A percentile compares a stretch with the other conserved stretches of the same genome.
Conservation (phyloP, 108 stramenopile species). For the Mediolabrus comicus region DNA sequence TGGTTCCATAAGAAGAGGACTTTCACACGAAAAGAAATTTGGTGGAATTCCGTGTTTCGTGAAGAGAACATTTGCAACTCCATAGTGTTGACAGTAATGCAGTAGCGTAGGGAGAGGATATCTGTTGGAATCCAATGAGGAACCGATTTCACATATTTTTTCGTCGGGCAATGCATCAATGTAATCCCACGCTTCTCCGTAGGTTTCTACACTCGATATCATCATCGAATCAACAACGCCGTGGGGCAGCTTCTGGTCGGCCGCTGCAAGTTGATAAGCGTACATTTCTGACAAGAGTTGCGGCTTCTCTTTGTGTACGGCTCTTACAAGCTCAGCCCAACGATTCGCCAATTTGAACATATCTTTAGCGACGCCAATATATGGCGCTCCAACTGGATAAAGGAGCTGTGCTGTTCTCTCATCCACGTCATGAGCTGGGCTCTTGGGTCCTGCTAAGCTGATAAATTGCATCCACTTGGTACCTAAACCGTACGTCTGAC, state of each 20-base stretch:
- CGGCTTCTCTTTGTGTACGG: slow-evolving; percentile 52
- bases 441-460: slow-evolving; percentile 56
- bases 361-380: slow-evolving; percentile 82
- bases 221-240: slow-evolving; percentile 78
- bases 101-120: slow-evolving; percentile 54
- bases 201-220: slow-evolving; percentile 54
- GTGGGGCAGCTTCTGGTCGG: slow-evolving; percentile 74
- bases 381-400: slow-evolving; percentile 93
- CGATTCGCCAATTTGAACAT: slow-evolving; percentile 68
- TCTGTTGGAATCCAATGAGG: slow-evolving; percentile 16
- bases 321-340: slow-evolving; percentile 78
- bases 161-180: slow-evolving; percentile 37
- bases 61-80: slow-evolving; percentile 63
- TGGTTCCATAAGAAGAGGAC: slow-evolving; percentile 62
- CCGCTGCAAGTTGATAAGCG: slow-evolving; percentile 84
- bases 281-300: slow-evolving; percentile 50
- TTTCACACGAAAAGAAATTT: slow-evolving; percentile 70
- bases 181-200: slow-evolving; percentile 83
- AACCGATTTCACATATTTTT: slow-evolving; percentile 21
- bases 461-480: slow-evolving; percentile 63
- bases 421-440: slow-evolving; percentile 38
- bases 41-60: slow-evolving; percentile 64
- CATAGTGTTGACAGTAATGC: slow-evolving; percentile 84
- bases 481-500: slow-evolving; percentile 82
- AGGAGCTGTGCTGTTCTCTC: slow-evolving; percentile 48